Conservation (phyloP, 306 rosid species). For the Canavalia ensiformis region DNA sequence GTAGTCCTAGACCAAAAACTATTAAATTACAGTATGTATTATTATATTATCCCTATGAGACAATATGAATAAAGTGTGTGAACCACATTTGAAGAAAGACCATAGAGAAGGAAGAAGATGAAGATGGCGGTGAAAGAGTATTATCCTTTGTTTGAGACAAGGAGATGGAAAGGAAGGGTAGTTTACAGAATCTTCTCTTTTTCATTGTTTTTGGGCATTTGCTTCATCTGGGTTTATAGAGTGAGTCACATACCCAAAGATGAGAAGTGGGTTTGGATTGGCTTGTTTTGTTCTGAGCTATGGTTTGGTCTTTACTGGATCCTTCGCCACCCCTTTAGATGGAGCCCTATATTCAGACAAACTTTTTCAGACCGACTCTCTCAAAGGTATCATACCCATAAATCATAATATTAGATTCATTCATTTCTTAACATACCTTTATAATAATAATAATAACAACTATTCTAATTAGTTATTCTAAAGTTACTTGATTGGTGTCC, state of each 20-base stretch:
- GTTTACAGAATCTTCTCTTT: slow-evolving; percentile 51
- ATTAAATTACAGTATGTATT: too few species aligned
- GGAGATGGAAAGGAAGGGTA: slow-evolving; percentile 51
- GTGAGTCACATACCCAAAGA: slow-evolving; percentile 52
- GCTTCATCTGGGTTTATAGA: slow-evolving; percentile 70
- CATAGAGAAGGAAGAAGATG: neutral
- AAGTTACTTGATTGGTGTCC: too few species aligned
- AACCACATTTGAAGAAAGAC: too few species aligned
- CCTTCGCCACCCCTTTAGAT: slow-evolving; percentile 62
- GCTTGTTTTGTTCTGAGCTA: slow-evolving; percentile 62
- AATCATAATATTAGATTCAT: too few species aligned
- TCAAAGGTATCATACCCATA: slow-evolving; percentile 55
- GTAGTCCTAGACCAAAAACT: too few species aligned
- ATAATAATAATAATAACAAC: too few species aligned
- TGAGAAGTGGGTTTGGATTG: slow-evolving; percentile 68
- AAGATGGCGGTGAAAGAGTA: neutral
- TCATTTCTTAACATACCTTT: too few species aligned
- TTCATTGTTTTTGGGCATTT: slow-evolving; percentile 59
- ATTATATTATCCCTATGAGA: too few species aligned
- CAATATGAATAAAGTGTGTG: too few species aligned
- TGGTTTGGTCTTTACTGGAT: slow-evolving; percentile 84
- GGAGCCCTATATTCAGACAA: slow-evolving; percentile 61
- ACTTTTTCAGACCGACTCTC: slow-evolving; percentile 66
- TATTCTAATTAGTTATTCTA: too few species aligned
- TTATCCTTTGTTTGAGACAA: slow-evolving; percentile 64